Evolutionary conservation across 371 early-diverging fungal genomes (phyloP).

Genomic region (Choanephora cucurbitarum): DNA sequence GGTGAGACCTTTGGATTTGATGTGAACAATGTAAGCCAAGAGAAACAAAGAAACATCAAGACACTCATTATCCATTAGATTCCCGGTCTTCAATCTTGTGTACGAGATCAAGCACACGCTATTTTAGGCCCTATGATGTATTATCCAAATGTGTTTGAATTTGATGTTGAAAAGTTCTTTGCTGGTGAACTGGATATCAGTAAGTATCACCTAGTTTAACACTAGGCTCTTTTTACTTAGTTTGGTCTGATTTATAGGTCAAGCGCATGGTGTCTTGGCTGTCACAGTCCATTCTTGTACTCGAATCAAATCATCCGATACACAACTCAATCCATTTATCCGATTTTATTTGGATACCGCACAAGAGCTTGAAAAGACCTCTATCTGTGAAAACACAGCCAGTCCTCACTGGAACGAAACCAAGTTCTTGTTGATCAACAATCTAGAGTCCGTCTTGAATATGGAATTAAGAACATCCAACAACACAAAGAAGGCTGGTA

Average conservation of each 20-base stretch:
- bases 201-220: no score
- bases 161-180: slow-evolving; percentile 85
- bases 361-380: slow-evolving; percentile 69
- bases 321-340: slow-evolving; percentile 81
- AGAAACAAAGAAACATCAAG: not conserved
- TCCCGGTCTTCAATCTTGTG: slow-evolving; percentile 80
- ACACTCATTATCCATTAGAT: slow-evolving; percentile 43
- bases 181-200: slow-evolving; percentile 61
- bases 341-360: slow-evolving; percentile 72
- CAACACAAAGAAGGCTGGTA: slow-evolving; percentile 28
- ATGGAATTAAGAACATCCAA: slow-evolving; percentile 37
- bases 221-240: no score
- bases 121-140: slow-evolving; percentile 83
- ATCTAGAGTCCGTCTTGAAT: slow-evolving; percentile 52
- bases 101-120: slow-evolving; percentile 77
- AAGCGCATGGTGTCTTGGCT: slow-evolving; percentile 87
- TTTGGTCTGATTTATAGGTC: slow-evolving; percentile 14
- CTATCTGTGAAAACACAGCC: slow-evolving; percentile 55
- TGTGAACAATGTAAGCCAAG: slow-evolving; percentile 64
- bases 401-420: slow-evolving; percentile 67
- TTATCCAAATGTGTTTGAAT: slow-evolving; percentile 78
- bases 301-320: slow-evolving; percentile 73
- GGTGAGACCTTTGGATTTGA: slow-evolving; percentile 85
- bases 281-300: slow-evolving; percentile 78
- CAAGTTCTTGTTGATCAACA: slow-evolving; percentile 55